Conservation (phyloP, 2,329 filamentous ascomycete genomes). For the Colletotrichum falcatum region DNA sequence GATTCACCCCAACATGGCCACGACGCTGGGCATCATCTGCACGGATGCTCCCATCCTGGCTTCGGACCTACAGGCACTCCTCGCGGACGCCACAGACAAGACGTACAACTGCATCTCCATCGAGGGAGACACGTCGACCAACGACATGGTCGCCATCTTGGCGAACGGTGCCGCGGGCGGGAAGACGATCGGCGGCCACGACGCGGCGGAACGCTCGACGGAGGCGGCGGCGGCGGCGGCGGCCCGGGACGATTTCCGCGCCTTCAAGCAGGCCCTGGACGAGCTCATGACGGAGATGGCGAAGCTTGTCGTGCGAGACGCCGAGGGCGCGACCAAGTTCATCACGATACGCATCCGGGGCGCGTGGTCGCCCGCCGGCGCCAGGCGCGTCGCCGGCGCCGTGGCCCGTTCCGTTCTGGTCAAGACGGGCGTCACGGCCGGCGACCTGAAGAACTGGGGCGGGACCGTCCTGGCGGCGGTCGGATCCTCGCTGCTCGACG, state of each 20-base stretch:
- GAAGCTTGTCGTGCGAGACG: constrained; percentile 93
- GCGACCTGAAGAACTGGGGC: constrained; percentile 10
- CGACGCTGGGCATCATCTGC: constrained; percentile 49
- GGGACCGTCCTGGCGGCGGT: background rate
- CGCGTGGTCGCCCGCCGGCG: constrained; percentile 75
- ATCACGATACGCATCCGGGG: constrained; percentile 90
- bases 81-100: constrained; percentile 59
- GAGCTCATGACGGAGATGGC: constrained; percentile 86
- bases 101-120: constrained; percentile 98
- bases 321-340: constrained; percentile 98
- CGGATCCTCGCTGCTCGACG: no score
- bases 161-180: constrained; percentile 94
- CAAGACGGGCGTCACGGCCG: constrained; percentile 74
- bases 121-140: constrained; percentile 96
- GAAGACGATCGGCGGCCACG: constrained; percentile 69
- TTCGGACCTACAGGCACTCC: constrained; percentile 5
- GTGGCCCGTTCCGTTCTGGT: constrained; percentile 94
- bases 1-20: constrained; percentile 99
- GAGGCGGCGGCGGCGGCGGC: no score
- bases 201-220: constrained; percentile 60
- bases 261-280: constrained; percentile 78
- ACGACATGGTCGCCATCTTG: constrained; percentile 94
- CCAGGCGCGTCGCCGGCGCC: constrained; percentile 83
- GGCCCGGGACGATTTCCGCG: no score
- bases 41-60: no score